Percentiles rank a stretch among this genome's conserved stretches.
phyloP scores from a whole-genome alignment of 2,329 filamentous ascomycete genomes.

The Fusarium fracticaudum region DNA sequence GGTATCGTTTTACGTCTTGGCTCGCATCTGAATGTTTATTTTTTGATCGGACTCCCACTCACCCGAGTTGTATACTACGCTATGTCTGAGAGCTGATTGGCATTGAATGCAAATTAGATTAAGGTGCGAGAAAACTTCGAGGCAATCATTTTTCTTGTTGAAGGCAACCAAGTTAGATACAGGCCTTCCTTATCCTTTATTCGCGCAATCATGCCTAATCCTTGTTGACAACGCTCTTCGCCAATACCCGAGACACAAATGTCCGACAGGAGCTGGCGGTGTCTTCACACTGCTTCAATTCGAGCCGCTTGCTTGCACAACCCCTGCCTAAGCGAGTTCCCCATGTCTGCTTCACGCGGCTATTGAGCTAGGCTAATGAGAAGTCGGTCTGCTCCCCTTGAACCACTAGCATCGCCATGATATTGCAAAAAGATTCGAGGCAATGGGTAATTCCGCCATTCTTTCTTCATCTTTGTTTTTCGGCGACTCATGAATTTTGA shows the following conservation, averaged over 20 bases:
- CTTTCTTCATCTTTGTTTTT: neutral
- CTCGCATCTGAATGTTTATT: neutral
- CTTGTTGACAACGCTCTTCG: slow-evolving; percentile 22
- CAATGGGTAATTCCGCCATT: neutral
- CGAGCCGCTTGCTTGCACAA: slow-evolving; percentile 17
- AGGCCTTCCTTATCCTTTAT: slow-evolving; percentile 3
- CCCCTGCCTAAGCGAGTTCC: slow-evolving; percentile 22
- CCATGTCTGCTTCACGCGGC: slow-evolving; percentile 13
- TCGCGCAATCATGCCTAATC: slow-evolving; percentile 22
- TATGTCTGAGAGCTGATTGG: neutral
- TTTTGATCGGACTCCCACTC: neutral
- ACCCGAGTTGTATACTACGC: neutral
- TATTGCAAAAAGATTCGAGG: neutral
- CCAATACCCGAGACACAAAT: slow-evolving; percentile 33
- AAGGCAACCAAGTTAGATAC: neutral
- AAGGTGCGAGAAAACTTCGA: neutral
- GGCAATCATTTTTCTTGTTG: neutral
- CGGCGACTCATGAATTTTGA: neutral
- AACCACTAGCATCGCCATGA: neutral
- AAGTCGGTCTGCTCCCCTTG: slow-evolving; percentile 11
- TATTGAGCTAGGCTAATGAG: slow-evolving; percentile 16
- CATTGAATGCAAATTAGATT: neutral
- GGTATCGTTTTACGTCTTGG: neutral
- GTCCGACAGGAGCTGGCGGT: slow-evolving; percentile 23
- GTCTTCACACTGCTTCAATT: slow-evolving; percentile 15